Evolutionary conservation across 1,139 yeast genomes (phyloP), one percentile per base, ranked within the genome.

Genomic region (Pichia terricola): DNA sequence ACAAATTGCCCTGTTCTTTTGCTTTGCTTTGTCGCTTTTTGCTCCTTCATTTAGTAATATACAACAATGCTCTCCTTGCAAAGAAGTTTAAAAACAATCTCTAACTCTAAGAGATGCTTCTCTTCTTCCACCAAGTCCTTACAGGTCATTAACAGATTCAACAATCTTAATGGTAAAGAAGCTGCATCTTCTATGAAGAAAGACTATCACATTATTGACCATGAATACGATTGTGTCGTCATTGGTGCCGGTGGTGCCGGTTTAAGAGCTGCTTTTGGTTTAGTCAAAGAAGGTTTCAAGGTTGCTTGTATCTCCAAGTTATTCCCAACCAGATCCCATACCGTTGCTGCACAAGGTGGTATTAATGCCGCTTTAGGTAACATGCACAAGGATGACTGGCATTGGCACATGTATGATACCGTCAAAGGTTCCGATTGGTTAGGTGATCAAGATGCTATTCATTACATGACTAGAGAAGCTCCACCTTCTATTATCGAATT

Each of bases 171-270:
- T 55, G 82, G 81, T 51, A 66, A 67, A 51, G 70, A 69, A 43
- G 74, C 79, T 37, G 64, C 78, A 40, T 65, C 68, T 47, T 71
- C 74, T 49, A 74, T 77, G 72, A 71, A 75, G 50, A 83, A 81
- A 57, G 85, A 87, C 63, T 89, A 89, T 69, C 94, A 88, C 60
- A 82, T 91, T 53, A 81, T 89, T 55, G 95, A 91, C 69, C 98
- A 91, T 67, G 97, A 91, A 67, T 91, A 91, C 69, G 98, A 91
- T 69, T 88, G 96, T 73, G 79, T 91, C 45, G 98, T 91, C 51
- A 91, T 91, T 45, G 98, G 98, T 61, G 98, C 97, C 45, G 98
- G 98, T 60, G 98, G 98, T 65, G 98, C 98, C 41, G 98, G 98
- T 63, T 74, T 91, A 52, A 81, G 98, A 71, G 98, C 98, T 39